Evolutionary conservation across 2,329 filamentous ascomycete species (phyloP), one percentile per base, ranked within the genome.

Genomic region (Fusarium circinatum): DNA sequence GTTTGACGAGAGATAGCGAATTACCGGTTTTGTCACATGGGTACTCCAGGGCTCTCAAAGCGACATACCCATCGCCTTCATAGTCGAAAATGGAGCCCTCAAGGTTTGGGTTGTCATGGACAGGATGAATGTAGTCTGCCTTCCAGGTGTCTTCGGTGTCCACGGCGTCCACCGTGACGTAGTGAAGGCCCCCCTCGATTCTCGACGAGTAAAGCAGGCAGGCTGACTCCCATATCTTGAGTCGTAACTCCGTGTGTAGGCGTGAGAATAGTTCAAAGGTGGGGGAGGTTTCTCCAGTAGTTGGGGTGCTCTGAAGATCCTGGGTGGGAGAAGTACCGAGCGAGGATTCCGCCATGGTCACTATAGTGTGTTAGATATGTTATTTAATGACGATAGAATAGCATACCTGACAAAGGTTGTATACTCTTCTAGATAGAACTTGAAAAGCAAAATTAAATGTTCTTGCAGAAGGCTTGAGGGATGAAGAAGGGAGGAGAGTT

Each of bases 171-270:
- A 28, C 18, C 12, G 44, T 5, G 24, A 47, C 44, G 13, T 28
- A 28, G 13, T 47, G 44, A 15, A 47, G 18, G 8, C 6, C 44
- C 4, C 8, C 8, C 24, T 47, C 44, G 8, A 14, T 28, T 28
- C 12, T 18, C n/a, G 41, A 14, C 41, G 41, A 47, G 18, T 6
- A 4, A 47, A 24, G 18, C 13, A 47, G 18, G 18, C 51, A 70
- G 18, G 62, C 66, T 1, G 6, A 3, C 18, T 66, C 41, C 66
- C 61, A 71, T 2, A 70, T 62, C 5, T 51, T 22, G 0, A 56
- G 15, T n/a, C 61, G 62, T 5, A 67, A 24, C 36, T 71, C 57
- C 6, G 26, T 0, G 0, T 42, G 62, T 1, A 70, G 38, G 1
- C n/a, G 36, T 8, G 57, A 8, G 44, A 71, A 71, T 3, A 2